Evolutionary conservation across 768 basidiomycete species (phyloP).

Genomic region (Amanita rimosa): DNA sequence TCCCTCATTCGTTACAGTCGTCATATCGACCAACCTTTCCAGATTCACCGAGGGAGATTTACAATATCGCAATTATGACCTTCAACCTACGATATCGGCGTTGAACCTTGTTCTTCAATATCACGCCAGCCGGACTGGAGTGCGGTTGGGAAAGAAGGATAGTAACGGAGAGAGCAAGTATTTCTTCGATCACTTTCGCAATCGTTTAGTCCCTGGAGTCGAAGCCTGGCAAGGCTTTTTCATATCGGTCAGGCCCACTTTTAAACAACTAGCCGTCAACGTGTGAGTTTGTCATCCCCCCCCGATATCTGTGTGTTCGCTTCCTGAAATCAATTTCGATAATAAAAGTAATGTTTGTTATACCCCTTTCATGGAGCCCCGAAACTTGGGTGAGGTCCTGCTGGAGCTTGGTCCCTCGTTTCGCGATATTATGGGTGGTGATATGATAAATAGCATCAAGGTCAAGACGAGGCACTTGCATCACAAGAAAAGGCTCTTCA

Average conservation of each 20-base stretch:
- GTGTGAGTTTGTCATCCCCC: conserved; percentile 26
- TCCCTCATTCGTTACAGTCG: not conserved
- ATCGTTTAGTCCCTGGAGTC: conserved; percentile 21
- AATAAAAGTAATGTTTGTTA: conserved; percentile 41
- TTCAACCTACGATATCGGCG: conserved; percentile 40
- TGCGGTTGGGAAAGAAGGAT: conserved; percentile 33
- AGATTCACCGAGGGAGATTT: conserved; percentile 43
- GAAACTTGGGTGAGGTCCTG: conserved; percentile 53
- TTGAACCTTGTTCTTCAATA: conserved; percentile 48
- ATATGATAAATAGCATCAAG: conserved; percentile 2
- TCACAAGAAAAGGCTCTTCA: conserved; percentile 5
- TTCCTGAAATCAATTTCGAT: not conserved
- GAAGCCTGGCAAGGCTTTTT: conserved; percentile 36
- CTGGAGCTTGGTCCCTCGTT: conserved; percentile 31
- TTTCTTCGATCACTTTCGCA: conserved; percentile 34
- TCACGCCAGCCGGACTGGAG: conserved; percentile 32
- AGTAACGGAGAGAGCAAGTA: conserved; percentile 25
- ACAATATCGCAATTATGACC: conserved; percentile 32
- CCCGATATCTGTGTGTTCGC: not conserved
- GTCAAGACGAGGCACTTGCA: conserved; percentile 5
- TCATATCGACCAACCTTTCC: not conserved
- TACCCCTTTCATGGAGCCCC: conserved; percentile 44
- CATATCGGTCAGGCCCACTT: conserved; percentile 35
- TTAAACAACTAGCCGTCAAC: conserved; percentile 41
- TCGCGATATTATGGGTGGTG: conserved; percentile 15